Base-by-base conservation (phyloP, 441 rosid genomes). In the Lepidium campestre region DNA sequence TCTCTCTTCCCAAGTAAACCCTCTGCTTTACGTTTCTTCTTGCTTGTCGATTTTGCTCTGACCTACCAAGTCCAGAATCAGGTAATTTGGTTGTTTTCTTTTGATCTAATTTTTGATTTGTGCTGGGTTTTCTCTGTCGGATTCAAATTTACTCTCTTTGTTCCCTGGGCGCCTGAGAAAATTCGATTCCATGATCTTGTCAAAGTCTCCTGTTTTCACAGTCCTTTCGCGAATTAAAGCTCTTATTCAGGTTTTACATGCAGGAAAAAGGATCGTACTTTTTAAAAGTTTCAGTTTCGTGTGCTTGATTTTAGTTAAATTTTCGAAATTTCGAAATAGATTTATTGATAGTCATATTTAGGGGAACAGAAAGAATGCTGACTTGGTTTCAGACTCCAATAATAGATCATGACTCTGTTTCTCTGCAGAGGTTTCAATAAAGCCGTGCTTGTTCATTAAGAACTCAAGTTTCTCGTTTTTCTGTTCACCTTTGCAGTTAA, bases 11-110 rank as follows among this genome's bases (percentile, higher is more conserved):
- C 72, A 66, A 67, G 53, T 61, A 45, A 73, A 32, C 61, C 62
- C 70, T 68, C 58, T 48, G 65, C 66, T 48, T 74, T 74, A 68
- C 70, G 73, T 49, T 45, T 74, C 74, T 49, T 68, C 54, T 73
- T 48, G 49, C 59, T 59, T 67, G 23, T 45, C 62, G 42, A 48
- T 46, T 54, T 40, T 47, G 18, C 41, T 65, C 52, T 36, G 65
- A 54, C 68, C 57, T 19, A 18, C 42, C 41, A 61, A 46, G 3
- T 18, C 32, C 64, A 10, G 15, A 15, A 22, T 67, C 68, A 39
- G 65, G 73, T 67, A 61, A 15, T 62, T 17, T 54, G 47, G 1
- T 57, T 13, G 4, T 17, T 41, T 61, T 47, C 29, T 62, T 3
- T 49, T 59, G 59, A 49, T 70, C 60, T 52, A 34, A 8, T 19